phyloP scores from a whole-genome alignment of 164 flowering plant species.

The Warburgia ugandensis region DNA sequence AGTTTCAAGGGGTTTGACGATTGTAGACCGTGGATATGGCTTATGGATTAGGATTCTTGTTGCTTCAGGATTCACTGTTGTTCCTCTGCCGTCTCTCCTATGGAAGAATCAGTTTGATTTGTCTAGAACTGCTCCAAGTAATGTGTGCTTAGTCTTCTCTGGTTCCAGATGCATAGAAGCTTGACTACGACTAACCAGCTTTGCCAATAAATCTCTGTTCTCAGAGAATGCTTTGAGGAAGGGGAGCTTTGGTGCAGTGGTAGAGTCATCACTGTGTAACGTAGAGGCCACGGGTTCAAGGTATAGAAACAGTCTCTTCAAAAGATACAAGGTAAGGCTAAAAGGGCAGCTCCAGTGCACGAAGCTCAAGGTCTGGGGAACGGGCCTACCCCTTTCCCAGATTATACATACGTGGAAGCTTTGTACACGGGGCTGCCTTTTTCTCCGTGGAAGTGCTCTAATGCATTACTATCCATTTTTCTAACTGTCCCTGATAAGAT shows the following conservation, averaged over 20 bases:
- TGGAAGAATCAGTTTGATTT: constrained; percentile 85
- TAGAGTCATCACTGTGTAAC: no score
- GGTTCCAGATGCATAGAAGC: neutral
- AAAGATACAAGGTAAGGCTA: no score
- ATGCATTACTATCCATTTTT: neutral
- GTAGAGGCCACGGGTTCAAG: no score
- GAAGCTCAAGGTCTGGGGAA: no score
- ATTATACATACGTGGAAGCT: no score
- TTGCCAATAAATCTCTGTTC: neutral
- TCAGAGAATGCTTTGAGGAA: no score
- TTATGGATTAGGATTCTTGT: constrained; percentile 87
- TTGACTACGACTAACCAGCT: neutral
- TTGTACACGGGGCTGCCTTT: no score
- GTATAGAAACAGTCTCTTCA: no score
- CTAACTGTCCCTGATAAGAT: neutral
- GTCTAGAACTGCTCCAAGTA: constrained; percentile 41
- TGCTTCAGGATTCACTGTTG: constrained; percentile 88
- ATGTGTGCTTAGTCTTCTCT: constrained; percentile 37
- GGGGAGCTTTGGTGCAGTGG: no score
- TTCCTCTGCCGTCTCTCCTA: constrained; percentile 59
- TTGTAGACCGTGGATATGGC: constrained; percentile 94
- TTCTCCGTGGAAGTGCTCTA: no score
- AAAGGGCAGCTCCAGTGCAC: no score
- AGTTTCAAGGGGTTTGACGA: constrained; percentile 94
- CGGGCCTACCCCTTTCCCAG: no score